Evolutionary conservation across 78 protist species (phyloP), one percentile per base, ranked within the genome.

Genomic region (Anaeramoeba flamelloides): DNA sequence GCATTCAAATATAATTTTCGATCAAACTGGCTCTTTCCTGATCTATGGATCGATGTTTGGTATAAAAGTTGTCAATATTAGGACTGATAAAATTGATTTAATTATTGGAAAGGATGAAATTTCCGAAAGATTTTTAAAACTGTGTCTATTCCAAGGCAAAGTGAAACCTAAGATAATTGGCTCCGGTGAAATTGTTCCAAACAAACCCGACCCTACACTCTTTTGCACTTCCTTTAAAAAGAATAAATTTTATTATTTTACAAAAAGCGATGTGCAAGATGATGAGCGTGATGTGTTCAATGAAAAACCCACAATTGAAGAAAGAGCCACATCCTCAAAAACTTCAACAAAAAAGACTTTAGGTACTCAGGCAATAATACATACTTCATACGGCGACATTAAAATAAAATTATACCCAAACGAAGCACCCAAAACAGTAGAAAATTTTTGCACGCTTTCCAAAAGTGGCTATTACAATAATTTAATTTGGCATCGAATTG

Each of bases 401-500:
- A 74, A 36, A n/a, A 1, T 93, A 32, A 34, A 77, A 53, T 89
- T 96, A n/a, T 94, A 77, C 79, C 92, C 95, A 38, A 83, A 89
- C 22, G 95, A 92, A 84, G 77, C 39, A 37, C 98, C 98, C 34
- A 89, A 91, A 77, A 87, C 99, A 3, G 90, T 91, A 36, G 96
- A 96, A 82, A 96, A 96, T 92, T 96, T 96, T 64, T 81, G 81
- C 8, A 87, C 88, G 41, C 97, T 90, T 80, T 39, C 91, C 12
- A 80, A 85, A 69, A 89, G 88, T 32, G 90, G 94, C 0, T 96
- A 94, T 88, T 90, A 86, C 86, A 86, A 88, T 85, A 85, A 85
- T 64, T 40, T 79, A 65, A 41, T 84, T 41, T 93, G 92, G 88
- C 96, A 93, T 82, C 86, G 97, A 32, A 96, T 93, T 38, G 91